Evolutionary conservation across 2,329 filamentous ascomycete genomes (phyloP), one percentile per base, ranked within the genome.

Genomic region (Fusarium nelsonii): DNA sequence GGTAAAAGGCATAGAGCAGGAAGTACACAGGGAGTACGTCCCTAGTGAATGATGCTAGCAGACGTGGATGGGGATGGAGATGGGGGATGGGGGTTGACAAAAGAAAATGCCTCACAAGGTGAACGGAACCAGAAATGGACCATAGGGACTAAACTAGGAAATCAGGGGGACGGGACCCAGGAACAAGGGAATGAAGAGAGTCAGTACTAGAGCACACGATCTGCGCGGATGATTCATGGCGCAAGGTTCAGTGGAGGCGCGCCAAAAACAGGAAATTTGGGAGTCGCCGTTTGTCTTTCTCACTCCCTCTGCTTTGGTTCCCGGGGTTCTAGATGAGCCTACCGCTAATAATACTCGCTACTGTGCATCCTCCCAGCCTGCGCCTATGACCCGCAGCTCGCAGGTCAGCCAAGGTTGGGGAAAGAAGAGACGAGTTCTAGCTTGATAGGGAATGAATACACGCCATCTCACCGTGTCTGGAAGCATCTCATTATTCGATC

Each of bases 101-200:
- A 16, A 28, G 23, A 51, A 70, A 71, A 71, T 55, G 14, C 62
- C 68, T 71, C 59, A 68, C 39, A 39, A 50, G n/a, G 23, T 34
- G 26, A 50, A 28, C 8, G 48, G 14, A 50, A 39, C 48, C 33
- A 26, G 48, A 50, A 50, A 39, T 39, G 8, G 12, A 18, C 12
- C 8, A 37, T 4, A 16, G 44, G 33, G 33, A 9, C 45, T 12
- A 34, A 44, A 51, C 34, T 7, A 34, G 46, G 12, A 14, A 28
- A 40, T 23, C 39, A 41, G 39, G 18, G 39, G 39, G 39, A 23
- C 23, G 5, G 30, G 30, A 11, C 18, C 8, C n/a, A 41, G 39
- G 36, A 50, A 50, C 45, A 57, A 62, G 48, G 61, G 56, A 57
- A 63, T 65, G 64, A 69, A 20, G 68, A 70, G 68, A 71, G 64